phyloP scores from a whole-genome alignment of 208 protist genomes.

The Crithidia acanthocephali region DNA sequence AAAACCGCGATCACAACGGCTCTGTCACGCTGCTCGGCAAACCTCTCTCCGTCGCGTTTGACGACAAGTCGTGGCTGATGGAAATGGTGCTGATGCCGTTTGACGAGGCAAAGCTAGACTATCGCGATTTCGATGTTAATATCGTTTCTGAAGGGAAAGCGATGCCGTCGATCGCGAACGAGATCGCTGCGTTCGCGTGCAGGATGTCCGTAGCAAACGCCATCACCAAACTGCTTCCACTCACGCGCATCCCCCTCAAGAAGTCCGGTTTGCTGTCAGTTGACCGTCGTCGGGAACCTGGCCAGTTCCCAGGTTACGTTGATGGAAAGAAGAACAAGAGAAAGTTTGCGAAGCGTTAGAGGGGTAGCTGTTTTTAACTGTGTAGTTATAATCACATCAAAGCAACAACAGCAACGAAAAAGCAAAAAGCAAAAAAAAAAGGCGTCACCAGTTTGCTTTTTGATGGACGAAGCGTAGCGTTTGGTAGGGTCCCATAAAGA shows the following conservation, averaged over 20 bases:
- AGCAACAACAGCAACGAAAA: no score
- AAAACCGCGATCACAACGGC: conserved; percentile 82
- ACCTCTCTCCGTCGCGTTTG: conserved; percentile 69
- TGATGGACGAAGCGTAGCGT: no score
- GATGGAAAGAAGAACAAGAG: conserved; percentile 88
- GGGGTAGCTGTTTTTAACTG: conserved; percentile 13
- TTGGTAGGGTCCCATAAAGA: no score
- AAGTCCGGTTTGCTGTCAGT: conserved; percentile 89
- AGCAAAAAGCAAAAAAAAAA: conserved; percentile 8
- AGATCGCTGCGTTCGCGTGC: conserved; percentile 84
- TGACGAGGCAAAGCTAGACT: conserved; percentile 87
- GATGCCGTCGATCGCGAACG: conserved; percentile 84
- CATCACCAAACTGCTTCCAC: conserved; percentile 81
- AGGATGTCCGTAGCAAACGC: conserved; percentile 87
- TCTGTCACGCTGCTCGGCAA: conserved; percentile 80
- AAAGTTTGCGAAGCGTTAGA: conserved; percentile 88
- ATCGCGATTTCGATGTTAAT: conserved; percentile 87
- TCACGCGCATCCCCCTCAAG: conserved; percentile 89
- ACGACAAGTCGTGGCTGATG: conserved; percentile 91
- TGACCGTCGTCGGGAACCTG: conserved; percentile 75
- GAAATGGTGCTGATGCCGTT: conserved; percentile 92
- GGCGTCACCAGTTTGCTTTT: not conserved
- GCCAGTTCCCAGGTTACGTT: conserved; percentile 86
- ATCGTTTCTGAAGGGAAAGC: conserved; percentile 85
- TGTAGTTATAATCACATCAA: conserved; percentile 5